Base-by-base conservation (phyloP, 495 filamentous ascomycete genomes). In the Penicilliopsis zonata region DNA sequence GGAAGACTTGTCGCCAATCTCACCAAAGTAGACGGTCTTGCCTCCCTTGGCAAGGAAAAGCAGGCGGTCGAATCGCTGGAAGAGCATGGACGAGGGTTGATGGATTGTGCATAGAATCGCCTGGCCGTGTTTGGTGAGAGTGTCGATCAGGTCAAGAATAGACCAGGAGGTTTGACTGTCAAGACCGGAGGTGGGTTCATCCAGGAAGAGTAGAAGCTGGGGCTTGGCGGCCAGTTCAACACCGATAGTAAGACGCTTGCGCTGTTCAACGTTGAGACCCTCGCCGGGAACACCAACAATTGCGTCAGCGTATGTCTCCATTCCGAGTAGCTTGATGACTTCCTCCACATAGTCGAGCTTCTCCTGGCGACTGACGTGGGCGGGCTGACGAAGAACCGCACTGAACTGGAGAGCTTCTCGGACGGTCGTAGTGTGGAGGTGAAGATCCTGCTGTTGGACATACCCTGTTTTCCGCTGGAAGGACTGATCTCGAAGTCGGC, bases 61-160 rank as follows among this genome's bases (percentile, higher is more conserved):
- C 14, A 98, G 64, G 18, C 83, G 76, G 49, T 98, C 88, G 49
- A 98, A 98, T 35, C 85, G 78, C 51, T 94, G 82, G 66, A 98
- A 94, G 28, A 98, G 70, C 66, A 93, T 84, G 18, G 86, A 85
- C 1, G 82, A 90, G 5, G 87, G 87, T 51, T 98, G 90, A 59
- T 98, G 90, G 39, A 98, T 95, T 6, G 87, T 95, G 57, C 84
- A 92, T 5, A 95, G 76, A 54, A 95, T 83, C 29, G 87, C 86
- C 46, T 93, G 86, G 10, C 86, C 86, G 46, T 75, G 80, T 55
- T 84, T 78, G 33, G 86, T 85, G 24, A 95, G 62, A 49, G 90
- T 92, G 49, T 85, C 74, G 10, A 95, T 72, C 17, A 94, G 72
- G 51, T 78, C 71, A 33, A 85, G 66, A 46, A 94, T 93, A 18